Evolutionary conservation across 768 basidiomycete species (phyloP).

Genomic region (Phylloporus scabripes): DNA sequence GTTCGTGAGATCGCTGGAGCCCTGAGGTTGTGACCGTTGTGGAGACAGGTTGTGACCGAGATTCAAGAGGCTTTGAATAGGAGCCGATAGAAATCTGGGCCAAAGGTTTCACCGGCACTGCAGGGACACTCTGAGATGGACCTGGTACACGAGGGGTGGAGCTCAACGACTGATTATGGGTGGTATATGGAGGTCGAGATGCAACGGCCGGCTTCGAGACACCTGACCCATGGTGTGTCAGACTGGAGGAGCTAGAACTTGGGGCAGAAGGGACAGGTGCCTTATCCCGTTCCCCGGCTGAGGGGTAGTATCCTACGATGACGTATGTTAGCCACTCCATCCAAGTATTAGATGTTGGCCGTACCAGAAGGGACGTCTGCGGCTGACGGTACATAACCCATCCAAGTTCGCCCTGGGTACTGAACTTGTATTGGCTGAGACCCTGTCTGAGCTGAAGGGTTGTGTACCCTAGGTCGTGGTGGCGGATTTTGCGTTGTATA

Average conservation of each 20-base stretch:
- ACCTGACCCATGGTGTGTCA: neutral
- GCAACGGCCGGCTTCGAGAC: neutral
- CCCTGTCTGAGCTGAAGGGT: neutral
- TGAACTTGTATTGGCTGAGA: slow-evolving; percentile 6
- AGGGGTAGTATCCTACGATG: slow-evolving; percentile 1
- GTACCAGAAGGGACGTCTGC: slow-evolving; percentile 4
- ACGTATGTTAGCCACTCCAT: neutral
- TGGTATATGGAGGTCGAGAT: neutral
- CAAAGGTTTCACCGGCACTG: neutral
- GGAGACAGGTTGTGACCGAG: neutral
- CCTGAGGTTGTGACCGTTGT: neutral
- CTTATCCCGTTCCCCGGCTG: slow-evolving; percentile 1
- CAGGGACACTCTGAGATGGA: slow-evolving; percentile 2
- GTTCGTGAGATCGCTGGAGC: neutral
- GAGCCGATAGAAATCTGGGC: neutral
- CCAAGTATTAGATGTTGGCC: neutral
- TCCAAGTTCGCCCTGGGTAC: slow-evolving; percentile 11
- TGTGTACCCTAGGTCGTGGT: slow-evolving; percentile 1
- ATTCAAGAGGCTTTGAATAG: neutral
- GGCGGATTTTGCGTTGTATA: slow-evolving; percentile 11
- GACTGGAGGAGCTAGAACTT: neutral
- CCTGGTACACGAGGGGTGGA: slow-evolving; percentile 2
- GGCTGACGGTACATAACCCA: slow-evolving; percentile 1
- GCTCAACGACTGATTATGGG: slow-evolving; percentile 3
- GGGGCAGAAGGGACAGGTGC: neutral